Evolutionary conservation across 83 land plant genomes (phyloP).

Genomic region (Thuja plicata): DNA sequence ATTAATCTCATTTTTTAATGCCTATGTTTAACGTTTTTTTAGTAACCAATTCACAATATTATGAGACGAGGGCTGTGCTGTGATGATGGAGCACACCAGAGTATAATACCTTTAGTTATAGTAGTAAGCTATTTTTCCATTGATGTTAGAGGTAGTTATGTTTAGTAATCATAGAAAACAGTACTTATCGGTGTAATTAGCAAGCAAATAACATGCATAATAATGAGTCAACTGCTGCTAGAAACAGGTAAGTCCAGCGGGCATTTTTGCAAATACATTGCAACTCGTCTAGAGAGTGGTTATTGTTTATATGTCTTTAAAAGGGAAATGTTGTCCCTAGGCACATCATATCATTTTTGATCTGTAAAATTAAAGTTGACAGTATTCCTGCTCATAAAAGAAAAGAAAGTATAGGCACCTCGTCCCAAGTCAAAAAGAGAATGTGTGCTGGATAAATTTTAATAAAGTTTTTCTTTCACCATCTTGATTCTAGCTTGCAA

Average conservation of each 20-base stretch:
- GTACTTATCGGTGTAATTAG: not conserved
- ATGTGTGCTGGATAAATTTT: no score
- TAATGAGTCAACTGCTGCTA: not conserved
- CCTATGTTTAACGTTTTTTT: not conserved
- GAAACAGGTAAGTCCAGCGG: not conserved
- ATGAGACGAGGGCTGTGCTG: not conserved
- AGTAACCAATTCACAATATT: not conserved
- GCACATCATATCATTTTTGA: not conserved
- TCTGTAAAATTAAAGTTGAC: not conserved
- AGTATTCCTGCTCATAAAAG: no score
- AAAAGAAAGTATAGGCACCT: no score
- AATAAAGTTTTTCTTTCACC: no score
- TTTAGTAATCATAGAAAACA: not conserved
- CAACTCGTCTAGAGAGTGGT: not conserved
- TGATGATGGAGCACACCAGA: not conserved
- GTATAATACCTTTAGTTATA: not conserved
- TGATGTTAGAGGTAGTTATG: not conserved
- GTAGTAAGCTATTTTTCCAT: not conserved
- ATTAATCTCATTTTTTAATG: not conserved
- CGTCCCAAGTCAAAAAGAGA: no score
- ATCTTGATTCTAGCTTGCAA: no score
- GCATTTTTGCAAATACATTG: not conserved
- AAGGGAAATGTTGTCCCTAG: not conserved
- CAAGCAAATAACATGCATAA: not conserved
- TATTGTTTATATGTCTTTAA: not conserved